Evolutionary conservation across 208 protist species (phyloP).

Genomic region (Angomonas desouzai): DNA sequence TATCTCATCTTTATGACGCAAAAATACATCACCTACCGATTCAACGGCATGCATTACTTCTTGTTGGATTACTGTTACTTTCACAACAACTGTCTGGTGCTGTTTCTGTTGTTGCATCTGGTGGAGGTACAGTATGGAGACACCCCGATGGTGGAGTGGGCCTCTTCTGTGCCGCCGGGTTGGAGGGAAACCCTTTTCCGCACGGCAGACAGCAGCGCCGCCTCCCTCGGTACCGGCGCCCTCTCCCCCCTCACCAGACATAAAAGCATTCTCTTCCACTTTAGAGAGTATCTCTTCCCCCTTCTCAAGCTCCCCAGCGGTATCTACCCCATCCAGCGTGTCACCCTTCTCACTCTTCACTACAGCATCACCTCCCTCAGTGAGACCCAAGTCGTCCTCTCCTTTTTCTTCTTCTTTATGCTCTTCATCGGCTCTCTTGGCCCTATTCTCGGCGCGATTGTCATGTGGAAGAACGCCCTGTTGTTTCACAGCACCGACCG

Average conservation of each 20-base stretch:
- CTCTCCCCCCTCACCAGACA: neutral
- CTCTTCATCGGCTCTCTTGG: constrained; percentile 52
- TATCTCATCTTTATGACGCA: constrained; percentile 47
- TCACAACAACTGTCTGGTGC: constrained; percentile 46
- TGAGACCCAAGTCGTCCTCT: constrained; percentile 32
- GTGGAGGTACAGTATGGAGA: constrained; percentile 53
- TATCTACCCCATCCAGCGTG: constrained; percentile 41
- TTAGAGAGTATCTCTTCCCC: constrained; percentile 10
- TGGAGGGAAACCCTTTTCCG: constrained; percentile 2
- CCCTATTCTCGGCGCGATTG: constrained; percentile 54
- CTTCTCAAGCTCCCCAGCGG: constrained; percentile 22
- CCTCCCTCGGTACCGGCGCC: neutral
- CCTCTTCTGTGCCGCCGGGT: constrained; percentile 20
- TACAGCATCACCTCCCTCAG: constrained; percentile 38
- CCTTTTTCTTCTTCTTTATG: constrained; percentile 49
- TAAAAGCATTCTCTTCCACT: neutral
- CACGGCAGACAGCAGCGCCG: neutral
- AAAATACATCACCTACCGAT: constrained; percentile 55
- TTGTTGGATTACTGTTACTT: constrained; percentile 78
- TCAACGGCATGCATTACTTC: constrained; percentile 63
- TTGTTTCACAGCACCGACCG: constrained; percentile 65
- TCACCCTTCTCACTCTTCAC: constrained; percentile 35
- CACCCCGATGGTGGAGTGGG: constrained; percentile 42
- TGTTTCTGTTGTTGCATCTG: constrained; percentile 52
- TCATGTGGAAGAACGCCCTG: constrained; percentile 70